Evolutionary conservation across 1,284 basidiomycete genomes (phyloP).

Genomic region (Moesziomyces aphidis): DNA sequence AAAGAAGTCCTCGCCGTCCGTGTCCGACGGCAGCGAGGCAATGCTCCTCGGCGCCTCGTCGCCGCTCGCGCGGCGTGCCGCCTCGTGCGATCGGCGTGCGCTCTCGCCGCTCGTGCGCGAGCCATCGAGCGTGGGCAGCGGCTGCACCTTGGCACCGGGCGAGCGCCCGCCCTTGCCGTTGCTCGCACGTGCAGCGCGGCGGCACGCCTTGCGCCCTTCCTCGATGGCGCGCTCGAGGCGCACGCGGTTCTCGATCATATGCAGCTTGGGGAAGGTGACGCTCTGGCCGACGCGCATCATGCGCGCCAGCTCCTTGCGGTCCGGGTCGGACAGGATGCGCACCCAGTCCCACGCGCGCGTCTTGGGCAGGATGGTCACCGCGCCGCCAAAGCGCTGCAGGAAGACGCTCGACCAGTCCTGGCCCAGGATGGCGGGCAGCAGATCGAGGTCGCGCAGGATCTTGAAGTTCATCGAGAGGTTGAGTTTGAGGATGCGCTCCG

Average conservation of each 20-base stretch:
- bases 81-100: neutral
- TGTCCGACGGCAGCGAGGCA: conserved; percentile 26
- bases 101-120: conserved; percentile 37
- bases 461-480: conserved; percentile 65
- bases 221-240: conserved; percentile 63
- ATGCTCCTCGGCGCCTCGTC: conserved; percentile 17
- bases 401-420: conserved; percentile 66
- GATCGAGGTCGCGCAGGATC: conserved; percentile 64
- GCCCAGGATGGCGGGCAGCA: conserved; percentile 62
- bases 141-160: conserved; percentile 4
- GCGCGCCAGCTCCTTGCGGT: conserved; percentile 55
- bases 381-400: conserved; percentile 62
- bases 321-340: conserved; percentile 62
- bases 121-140: conserved; percentile 21
- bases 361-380: conserved; percentile 65
- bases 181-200: conserved; percentile 22
- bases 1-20: conserved; percentile 49
- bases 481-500: conserved; percentile 67
- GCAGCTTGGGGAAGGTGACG: conserved; percentile 64
- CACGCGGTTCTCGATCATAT: conserved; percentile 66
- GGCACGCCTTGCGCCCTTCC: conserved; percentile 48
- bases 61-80: neutral
- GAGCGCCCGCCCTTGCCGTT: conserved; percentile 11
- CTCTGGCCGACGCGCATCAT: conserved; percentile 60
- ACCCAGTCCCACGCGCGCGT: conserved; percentile 64